These are phyloP conservation scores for Friedmanniomyces simplex DNA, from an alignment of 495 filamentous ascomycete genomes.

Conservation along the genomic window DNA sequence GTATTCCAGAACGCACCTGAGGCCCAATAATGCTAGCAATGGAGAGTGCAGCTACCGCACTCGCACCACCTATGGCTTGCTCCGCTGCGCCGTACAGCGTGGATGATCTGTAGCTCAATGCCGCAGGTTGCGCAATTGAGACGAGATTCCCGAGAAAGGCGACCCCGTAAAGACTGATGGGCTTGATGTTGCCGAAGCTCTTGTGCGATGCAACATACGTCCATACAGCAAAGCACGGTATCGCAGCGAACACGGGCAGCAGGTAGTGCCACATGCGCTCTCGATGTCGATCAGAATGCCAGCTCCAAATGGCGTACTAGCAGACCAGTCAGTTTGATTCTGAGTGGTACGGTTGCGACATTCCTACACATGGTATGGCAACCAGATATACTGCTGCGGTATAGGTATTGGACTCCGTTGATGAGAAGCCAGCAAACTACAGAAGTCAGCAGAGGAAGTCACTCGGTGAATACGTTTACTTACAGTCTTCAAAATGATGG, in stretches of 20 bases:
- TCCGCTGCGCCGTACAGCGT: conserved; percentile 14
- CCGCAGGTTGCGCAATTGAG: conserved; percentile 9
- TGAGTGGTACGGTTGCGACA: neutral
- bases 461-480: neutral
- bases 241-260: neutral
- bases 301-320: neutral
- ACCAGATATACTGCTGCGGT: neutral
- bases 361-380: neutral
- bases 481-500: conserved; percentile 1
- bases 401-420: neutral
- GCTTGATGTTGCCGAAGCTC: conserved; percentile 3
- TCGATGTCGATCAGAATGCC: neutral
- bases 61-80: conserved; percentile 14
- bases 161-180: conserved; percentile 7
- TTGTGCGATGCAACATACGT: conserved; percentile 11
- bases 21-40: conserved; percentile 8
- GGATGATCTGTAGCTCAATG: neutral
- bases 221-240: conserved; percentile 11
- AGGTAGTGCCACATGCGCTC: conserved; percentile 10
- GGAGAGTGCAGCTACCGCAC: conserved; percentile 4
- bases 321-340: neutral
- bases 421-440: conserved; percentile 7
- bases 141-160: conserved; percentile 10
- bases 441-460: neutral
- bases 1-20: neutral